Evolutionary conservation across 495 filamentous ascomycete species (phyloP), one percentile per base, ranked within the genome.

Genomic region (Penicillium ucsense): DNA sequence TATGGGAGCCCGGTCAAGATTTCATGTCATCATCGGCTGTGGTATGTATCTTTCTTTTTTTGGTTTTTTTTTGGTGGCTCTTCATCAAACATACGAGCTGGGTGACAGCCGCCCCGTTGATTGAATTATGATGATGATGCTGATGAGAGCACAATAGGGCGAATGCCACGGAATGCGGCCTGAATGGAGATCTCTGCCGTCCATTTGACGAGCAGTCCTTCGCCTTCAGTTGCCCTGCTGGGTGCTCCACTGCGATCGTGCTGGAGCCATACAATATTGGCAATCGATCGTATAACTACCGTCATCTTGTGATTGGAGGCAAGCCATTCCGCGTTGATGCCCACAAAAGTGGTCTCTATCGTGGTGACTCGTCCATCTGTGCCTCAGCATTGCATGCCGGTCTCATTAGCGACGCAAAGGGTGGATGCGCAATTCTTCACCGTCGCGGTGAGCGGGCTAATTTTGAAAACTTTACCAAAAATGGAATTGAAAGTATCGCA

Each of bases 361-460:
- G 87, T 9, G 82, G 84, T 4, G 87, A 91, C 55, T 89, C 86
- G 3, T 83, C 83, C 46, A 81, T 89, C 50, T 91, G 86, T 57
- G 75, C 75, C 8, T 68, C 85, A 5, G 86, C 85, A 10, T 74
- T 91, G 30, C 86, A 91, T 64, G 77, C 85, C 6, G 86, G 86
- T 5, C 39, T 89, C 33, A 73, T 88, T 38, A 73, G 73, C 32
- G 67, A 85, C 58, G 59, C 66, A 0, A 71, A 69, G 4, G 87
- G 87, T 35, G 87, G 87, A 3, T 89, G 87, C 57, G 87, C 82
- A 6, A 74, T 85, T n/a, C 68, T 86, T 10, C 71, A 70, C 28
- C 72, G 85, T 31, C 64, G 77, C 4, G 87, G 87, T 29, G 65
- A 78, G 45, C 72, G 78, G 36, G 64, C 69, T 44, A 56, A 74